Conservation (phyloP, 768 basidiomycete genomes). For the Collybia nuda region DNA sequence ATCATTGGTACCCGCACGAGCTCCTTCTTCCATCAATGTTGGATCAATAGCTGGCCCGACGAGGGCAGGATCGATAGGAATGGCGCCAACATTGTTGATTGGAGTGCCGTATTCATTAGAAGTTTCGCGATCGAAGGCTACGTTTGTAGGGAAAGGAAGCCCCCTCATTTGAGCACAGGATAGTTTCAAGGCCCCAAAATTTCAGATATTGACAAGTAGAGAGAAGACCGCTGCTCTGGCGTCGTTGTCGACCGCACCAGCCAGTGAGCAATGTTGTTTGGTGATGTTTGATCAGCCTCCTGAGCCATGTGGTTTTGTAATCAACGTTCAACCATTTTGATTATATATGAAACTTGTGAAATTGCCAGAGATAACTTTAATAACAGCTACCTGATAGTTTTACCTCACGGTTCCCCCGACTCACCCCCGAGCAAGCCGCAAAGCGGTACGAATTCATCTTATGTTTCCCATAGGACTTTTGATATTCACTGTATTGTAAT, state of each 20-base stretch:
- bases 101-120: constrained; percentile 63
- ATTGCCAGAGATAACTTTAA: too few relatives aligned
- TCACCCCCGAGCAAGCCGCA: too few relatives aligned
- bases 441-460: too few relatives aligned
- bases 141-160: constrained; percentile 52
- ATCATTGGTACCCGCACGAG: constrained; percentile 22
- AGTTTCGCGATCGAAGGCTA: constrained; percentile 50
- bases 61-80: constrained; percentile 83
- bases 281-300: not conserved
- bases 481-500: too few relatives aligned
- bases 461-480: too few relatives aligned
- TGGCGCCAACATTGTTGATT: constrained; percentile 56
- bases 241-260: not conserved
- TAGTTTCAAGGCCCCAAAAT: not conserved
- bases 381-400: too few relatives aligned
- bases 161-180: constrained; percentile 50
- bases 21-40: constrained; percentile 34
- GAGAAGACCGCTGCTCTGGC: not conserved
- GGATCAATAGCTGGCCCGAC: constrained; percentile 54
- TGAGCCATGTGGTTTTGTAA: too few relatives aligned
- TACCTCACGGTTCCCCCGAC: too few relatives aligned
- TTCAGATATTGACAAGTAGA: too few relatives aligned
- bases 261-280: constrained; percentile 5
- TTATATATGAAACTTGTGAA: too few relatives aligned
- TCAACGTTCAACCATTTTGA: too few relatives aligned